Percentiles rank a stretch among this genome's conserved stretches.
These are phyloP conservation scores for Quercus engelmannii DNA, from an alignment of 306 rosid species.

Conservation along the genomic window DNA sequence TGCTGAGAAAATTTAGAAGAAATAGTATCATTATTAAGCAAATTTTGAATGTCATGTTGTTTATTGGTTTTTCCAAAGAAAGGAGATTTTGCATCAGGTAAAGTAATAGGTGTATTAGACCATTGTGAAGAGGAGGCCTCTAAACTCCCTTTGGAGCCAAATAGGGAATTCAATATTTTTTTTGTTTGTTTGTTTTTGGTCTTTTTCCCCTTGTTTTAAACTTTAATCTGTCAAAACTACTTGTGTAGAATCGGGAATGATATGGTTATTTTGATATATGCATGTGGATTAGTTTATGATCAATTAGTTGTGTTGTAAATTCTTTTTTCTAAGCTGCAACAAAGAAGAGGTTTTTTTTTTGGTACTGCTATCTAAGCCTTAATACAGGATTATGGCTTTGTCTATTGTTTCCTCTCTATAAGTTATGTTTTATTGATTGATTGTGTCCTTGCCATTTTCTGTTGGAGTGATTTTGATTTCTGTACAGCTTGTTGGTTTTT, in stretches of 20 bases:
- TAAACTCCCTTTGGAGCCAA: background rate
- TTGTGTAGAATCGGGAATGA: background rate
- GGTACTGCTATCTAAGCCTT: background rate
- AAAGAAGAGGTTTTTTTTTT: background rate
- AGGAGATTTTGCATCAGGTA: background rate
- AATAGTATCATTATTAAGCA: background rate
- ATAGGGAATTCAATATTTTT: background rate
- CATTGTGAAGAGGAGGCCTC: background rate
- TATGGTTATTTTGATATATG: background rate
- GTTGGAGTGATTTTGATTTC: background rate
- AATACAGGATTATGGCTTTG: background rate
- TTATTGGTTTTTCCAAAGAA: background rate
- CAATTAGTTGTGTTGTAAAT: background rate
- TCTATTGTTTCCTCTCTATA: background rate
- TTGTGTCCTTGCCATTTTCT: background rate
- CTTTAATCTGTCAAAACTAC: background rate
- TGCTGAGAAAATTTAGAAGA: conserved; percentile 3
- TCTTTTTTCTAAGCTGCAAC: background rate
- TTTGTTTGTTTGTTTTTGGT: background rate
- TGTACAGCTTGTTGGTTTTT: background rate
- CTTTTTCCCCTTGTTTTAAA: background rate
- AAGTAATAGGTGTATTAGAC: background rate
- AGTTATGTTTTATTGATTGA: background rate
- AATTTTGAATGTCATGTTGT: background rate
- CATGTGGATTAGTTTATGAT: background rate